Conservation (phyloP, 164 flowering plant species). For the Kingdonia uniflora region DNA sequence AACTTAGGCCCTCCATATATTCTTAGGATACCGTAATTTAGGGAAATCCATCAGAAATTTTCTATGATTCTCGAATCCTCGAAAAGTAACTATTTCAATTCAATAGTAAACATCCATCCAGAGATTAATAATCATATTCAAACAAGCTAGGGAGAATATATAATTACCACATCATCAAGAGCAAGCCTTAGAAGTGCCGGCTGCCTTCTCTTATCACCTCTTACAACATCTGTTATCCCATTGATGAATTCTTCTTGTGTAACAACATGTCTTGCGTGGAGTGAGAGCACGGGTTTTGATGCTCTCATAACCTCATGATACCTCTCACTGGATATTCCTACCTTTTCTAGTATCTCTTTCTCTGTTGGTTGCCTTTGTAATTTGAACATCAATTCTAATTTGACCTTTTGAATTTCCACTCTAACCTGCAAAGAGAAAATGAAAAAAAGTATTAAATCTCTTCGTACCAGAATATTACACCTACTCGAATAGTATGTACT, state of each 20-base stretch:
- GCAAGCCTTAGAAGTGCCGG: slow-evolving; percentile 93
- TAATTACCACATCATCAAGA: slow-evolving; percentile 92
- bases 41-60: too few relatives aligned
- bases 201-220: slow-evolving; percentile 53
- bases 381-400: slow-evolving; percentile 49
- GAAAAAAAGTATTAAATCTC: not conserved
- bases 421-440: slow-evolving; percentile 51
- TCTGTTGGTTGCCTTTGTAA: slow-evolving; percentile 68
- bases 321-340: slow-evolving; percentile 70
- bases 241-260: slow-evolving; percentile 86
- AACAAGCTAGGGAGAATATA: slow-evolving; percentile 1
- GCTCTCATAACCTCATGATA: slow-evolving; percentile 72
- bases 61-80: too few relatives aligned
- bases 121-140: not conserved
- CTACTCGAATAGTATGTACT: too few relatives aligned
- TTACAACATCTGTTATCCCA: slow-evolving; percentile 59
- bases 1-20: too few relatives aligned
- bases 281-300: slow-evolving; percentile 65
- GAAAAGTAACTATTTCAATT: too few relatives aligned
- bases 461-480: too few relatives aligned
- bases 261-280: slow-evolving; percentile 48
- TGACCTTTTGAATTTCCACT: slow-evolving; percentile 65
- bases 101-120: too few relatives aligned
- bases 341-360: slow-evolving; percentile 58
- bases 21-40: too few relatives aligned